These are phyloP conservation scores for Arctium minus DNA, from an alignment of 129 eudicot species.

Conservation along the genomic window DNA sequence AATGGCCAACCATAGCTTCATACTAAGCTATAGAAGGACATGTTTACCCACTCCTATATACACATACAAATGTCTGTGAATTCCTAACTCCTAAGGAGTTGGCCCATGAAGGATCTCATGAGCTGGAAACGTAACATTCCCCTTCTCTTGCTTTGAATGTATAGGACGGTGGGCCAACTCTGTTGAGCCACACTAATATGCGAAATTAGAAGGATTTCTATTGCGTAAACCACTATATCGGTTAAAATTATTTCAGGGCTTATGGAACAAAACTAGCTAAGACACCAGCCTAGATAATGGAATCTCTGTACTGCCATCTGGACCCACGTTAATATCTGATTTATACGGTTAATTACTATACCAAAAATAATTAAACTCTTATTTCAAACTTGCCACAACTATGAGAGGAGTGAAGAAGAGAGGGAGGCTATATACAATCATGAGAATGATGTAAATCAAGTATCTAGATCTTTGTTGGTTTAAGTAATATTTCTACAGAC, in stretches of 20 bases:
- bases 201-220: not conserved
- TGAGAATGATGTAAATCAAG: not conserved
- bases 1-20: too few relatives aligned
- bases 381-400: not conserved
- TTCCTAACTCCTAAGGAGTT: not conserved
- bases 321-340: not conserved
- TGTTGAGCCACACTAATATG: not conserved
- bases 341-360: not conserved
- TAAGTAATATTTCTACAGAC: not conserved
- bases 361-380: not conserved
- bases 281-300: not conserved
- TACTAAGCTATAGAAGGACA: too few relatives aligned
- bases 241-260: not conserved
- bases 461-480: not conserved
- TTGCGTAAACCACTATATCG: not conserved
- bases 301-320: not conserved
- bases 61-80: not conserved
- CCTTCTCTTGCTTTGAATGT: not conserved
- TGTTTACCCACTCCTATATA: not conserved
- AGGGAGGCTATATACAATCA: not conserved
- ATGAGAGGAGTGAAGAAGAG: not conserved
- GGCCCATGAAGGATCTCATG: too few relatives aligned
- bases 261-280: not conserved
- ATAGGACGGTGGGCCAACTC: not conserved
- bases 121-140: too few relatives aligned